phyloP scores from a whole-genome alignment of 169 alveolate species.

The Cryptosporidium ryanae region DNA sequence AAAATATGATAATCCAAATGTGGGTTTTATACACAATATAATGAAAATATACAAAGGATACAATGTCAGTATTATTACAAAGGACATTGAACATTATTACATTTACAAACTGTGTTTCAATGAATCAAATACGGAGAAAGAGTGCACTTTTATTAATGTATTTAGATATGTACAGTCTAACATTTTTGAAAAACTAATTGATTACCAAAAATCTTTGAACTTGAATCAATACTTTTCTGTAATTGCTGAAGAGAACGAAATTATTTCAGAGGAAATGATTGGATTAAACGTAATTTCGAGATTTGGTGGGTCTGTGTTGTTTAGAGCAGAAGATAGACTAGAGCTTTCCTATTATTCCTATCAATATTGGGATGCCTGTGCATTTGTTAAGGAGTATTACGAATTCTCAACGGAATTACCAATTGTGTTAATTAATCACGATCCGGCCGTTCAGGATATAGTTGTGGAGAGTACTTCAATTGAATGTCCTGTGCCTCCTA shows the following conservation, averaged over 20 bases:
- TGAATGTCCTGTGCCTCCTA: constrained; percentile 36
- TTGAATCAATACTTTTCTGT: constrained; percentile 8
- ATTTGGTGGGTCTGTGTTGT: constrained; percentile 51
- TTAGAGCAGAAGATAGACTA: background rate
- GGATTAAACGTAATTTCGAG: constrained; percentile 33
- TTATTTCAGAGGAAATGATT: constrained; percentile 14
- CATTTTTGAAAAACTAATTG: constrained; percentile 10
- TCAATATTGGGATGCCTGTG: constrained; percentile 36
- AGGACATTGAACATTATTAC: background rate
- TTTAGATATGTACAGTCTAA: constrained; percentile 48
- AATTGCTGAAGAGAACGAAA: constrained; percentile 40
- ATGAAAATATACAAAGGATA: constrained; percentile 42
- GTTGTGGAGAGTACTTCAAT: background rate
- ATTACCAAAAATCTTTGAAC: constrained; percentile 40
- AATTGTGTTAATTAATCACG: constrained; percentile 16
- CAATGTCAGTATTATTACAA: constrained; percentile 25
- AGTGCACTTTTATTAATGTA: constrained; percentile 25
- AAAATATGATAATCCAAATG: background rate
- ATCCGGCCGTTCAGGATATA: constrained; percentile 12
- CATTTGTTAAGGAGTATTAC: constrained; percentile 50
- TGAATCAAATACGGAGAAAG: background rate
- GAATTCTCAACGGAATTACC: constrained; percentile 5
- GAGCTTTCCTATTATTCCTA: constrained; percentile 26
- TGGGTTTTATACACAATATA: constrained; percentile 2
- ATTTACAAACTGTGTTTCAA: constrained; percentile 17